Evolutionary conservation across 345 rosid genomes (phyloP).

Genomic region (Iberis pinnata): DNA sequence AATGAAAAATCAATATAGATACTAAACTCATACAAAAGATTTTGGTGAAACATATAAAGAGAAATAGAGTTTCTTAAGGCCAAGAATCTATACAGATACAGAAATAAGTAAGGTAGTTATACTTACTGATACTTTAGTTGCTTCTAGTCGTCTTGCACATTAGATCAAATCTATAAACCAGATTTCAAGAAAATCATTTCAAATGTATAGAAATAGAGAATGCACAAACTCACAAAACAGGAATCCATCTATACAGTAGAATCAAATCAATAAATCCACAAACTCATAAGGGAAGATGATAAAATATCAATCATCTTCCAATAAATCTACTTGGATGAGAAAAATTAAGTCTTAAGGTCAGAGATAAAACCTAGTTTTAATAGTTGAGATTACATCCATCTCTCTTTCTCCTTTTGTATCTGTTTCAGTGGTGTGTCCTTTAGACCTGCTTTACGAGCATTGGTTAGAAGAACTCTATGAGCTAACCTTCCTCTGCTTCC

Average conservation of each 20-base stretch:
- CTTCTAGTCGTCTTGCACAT: too few species aligned
- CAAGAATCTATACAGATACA: background rate
- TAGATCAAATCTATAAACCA: background rate
- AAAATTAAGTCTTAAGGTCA: constrained; percentile 14
- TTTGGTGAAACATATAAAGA: constrained; percentile 5
- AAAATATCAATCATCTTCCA: constrained; percentile 25
- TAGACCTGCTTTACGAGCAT: constrained; percentile 48
- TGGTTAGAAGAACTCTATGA: constrained; percentile 47
- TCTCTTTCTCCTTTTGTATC: constrained; percentile 54
- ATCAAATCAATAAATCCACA: constrained; percentile 24
- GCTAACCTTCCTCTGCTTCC: constrained; percentile 78
- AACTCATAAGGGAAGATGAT: constrained; percentile 21
- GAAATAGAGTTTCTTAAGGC: constrained; percentile 3
- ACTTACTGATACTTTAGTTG: background rate
- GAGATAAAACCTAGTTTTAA: background rate
- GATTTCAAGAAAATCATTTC: background rate
- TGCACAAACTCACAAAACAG: constrained; percentile 8
- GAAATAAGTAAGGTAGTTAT: too few species aligned
- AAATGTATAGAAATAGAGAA: constrained; percentile 1
- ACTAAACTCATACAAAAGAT: constrained; percentile 19
- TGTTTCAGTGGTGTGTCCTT: constrained; percentile 56
- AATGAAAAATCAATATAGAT: constrained; percentile 6
- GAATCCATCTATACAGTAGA: constrained; percentile 22
- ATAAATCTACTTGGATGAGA: constrained; percentile 11
- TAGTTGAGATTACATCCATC: constrained; percentile 42